Evolutionary conservation across 345 rosid genomes (phyloP).

Genomic region (Triadica sebifera): DNA sequence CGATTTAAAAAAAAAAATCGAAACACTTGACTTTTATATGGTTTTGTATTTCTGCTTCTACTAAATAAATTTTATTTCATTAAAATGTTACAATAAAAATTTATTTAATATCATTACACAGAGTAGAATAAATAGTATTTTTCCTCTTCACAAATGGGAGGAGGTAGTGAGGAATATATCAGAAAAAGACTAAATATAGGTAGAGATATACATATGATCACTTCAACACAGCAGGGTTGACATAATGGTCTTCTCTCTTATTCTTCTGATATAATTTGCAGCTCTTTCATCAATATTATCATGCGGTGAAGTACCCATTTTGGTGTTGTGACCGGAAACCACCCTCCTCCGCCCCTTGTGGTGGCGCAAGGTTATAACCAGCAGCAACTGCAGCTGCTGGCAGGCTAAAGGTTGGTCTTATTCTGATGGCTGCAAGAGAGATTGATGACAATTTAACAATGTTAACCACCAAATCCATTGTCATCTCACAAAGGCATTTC

Average conservation of each 20-base stretch:
- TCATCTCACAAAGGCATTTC: slow-evolving; percentile 24
- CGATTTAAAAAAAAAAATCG: no score
- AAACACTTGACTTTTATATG: no score
- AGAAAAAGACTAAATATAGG: no score
- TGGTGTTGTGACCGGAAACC: not conserved
- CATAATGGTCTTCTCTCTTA: slow-evolving; percentile 7
- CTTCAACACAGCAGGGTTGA: no score
- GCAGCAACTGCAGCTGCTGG: not conserved
- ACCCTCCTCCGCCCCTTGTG: not conserved
- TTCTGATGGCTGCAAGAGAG: slow-evolving; percentile 17
- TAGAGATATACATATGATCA: no score
- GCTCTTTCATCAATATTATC: slow-evolving; percentile 24
- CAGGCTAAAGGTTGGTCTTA: slow-evolving; percentile 8
- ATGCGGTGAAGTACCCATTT: not conserved
- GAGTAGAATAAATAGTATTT: no score
- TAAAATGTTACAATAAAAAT: no score
- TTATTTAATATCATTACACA: no score
- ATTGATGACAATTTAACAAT: slow-evolving; percentile 23
- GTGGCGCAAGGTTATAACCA: not conserved
- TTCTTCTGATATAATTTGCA: slow-evolving; percentile 11
- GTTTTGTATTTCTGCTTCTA: no score
- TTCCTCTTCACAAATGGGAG: no score
- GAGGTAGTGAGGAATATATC: no score
- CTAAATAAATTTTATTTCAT: no score
- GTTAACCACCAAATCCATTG: slow-evolving; percentile 23